A percentile compares a stretch with the other conserved stretches of the same genome.
Conservation (phyloP, 345 rosid species). For the Citropsis articulata region DNA sequence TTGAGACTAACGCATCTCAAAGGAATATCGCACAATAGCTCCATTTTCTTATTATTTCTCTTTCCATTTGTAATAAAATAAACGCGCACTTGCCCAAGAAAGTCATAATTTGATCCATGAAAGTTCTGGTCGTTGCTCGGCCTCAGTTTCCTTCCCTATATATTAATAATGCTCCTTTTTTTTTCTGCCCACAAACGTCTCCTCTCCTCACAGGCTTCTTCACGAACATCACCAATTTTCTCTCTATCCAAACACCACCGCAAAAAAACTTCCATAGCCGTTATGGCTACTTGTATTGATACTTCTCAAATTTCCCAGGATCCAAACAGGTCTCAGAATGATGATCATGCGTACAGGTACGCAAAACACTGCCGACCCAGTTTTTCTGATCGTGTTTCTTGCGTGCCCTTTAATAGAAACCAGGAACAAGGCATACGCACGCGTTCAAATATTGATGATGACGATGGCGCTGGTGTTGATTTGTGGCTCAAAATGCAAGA, state of each 20-base stretch:
- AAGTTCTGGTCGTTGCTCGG: constrained; percentile 30
- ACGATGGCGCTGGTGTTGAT: constrained; percentile 8
- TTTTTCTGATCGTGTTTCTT: constrained; percentile 28
- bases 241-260: background rate
- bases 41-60: background rate
- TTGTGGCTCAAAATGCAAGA: constrained; percentile 62
- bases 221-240: constrained; percentile 1
- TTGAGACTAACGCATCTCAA: too few species aligned
- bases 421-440: constrained; percentile 36
- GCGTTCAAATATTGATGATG: constrained; percentile 20
- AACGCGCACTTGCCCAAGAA: constrained; percentile 22
- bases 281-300: constrained; percentile 74
- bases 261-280: constrained; percentile 15
- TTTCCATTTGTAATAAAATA: background rate
- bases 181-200: constrained; percentile 5
- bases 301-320: constrained; percentile 48
- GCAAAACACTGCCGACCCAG: constrained; percentile 38
- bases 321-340: constrained; percentile 36
- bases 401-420: constrained; percentile 28
- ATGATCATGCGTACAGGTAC: constrained; percentile 35
- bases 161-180: constrained; percentile 20
- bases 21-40: background rate
- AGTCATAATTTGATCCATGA: constrained; percentile 46
- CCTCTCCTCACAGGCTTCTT: constrained; percentile 11
- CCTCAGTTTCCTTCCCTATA: constrained; percentile 32